Evolutionary conservation across 352 stramenopile genomes (phyloP).

Genomic region (Saprolegnia parasitica): DNA sequence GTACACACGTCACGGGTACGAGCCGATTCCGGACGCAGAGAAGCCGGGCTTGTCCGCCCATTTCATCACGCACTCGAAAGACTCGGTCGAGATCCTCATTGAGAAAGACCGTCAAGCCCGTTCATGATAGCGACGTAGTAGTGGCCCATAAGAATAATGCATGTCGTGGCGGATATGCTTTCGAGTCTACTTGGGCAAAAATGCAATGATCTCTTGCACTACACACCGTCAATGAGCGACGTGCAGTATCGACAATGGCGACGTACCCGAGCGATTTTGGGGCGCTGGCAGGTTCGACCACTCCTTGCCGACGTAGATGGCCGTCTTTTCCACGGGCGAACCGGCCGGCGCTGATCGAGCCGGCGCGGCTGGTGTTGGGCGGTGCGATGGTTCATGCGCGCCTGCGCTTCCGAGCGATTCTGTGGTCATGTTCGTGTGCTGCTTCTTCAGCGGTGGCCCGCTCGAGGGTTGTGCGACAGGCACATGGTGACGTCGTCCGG

Average conservation of each 20-base stretch:
- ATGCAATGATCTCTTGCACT: conserved; percentile 17
- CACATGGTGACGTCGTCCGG: too few species aligned
- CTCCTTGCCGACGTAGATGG: conserved; percentile 7
- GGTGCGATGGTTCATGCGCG: too few species aligned
- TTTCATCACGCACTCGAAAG: conserved; percentile 50
- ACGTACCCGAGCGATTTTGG: conserved; percentile 16
- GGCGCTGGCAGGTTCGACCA: conserved; percentile 16
- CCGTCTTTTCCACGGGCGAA: neutral
- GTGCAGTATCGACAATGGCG: neutral
- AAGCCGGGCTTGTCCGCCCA: conserved; percentile 59
- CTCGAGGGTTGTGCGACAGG: too few species aligned
- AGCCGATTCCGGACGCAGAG: conserved; percentile 54
- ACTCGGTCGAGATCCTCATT: conserved; percentile 45
- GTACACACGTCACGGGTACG: conserved; percentile 50
- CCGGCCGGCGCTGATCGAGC: neutral
- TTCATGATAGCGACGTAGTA: conserved; percentile 13
- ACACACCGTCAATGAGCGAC: neutral
- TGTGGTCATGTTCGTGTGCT: too few species aligned
- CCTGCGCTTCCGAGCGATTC: too few species aligned
- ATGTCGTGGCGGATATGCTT: neutral
- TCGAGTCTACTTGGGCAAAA: neutral
- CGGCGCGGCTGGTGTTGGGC: neutral
- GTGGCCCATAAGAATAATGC: conserved; percentile 25
- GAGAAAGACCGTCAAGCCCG: conserved; percentile 2
- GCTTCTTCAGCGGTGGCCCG: too few species aligned